Base-by-base conservation (phyloP, 805 yeast genomes). In the Lipomyces spencermartinsiae region DNA sequence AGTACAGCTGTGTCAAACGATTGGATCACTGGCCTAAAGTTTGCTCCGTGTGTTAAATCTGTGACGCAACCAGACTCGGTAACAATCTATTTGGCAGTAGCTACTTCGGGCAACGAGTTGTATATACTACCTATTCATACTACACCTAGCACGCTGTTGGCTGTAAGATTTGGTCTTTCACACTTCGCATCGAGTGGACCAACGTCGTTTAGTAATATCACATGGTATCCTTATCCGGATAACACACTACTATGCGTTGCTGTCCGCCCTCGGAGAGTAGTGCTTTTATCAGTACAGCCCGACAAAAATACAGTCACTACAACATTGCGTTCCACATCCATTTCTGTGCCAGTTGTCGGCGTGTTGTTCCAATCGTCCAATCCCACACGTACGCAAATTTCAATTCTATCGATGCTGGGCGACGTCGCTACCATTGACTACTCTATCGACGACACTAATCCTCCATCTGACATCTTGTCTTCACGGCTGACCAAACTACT, bases 1-100 rank as follows among this genome's bases (percentile, higher is more conserved):
- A 33, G 54, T 7, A 14, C n/a, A 4, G 31, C 4, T 2, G 25
- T 67, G 9, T 51, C 63, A 2, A 25, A 49, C 19, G 49, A 39
- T 10, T 68, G 72, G 72, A 58, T 69, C 46, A 59, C 66, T 7
- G 54, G 10, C 22, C 55, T 69, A 12, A 69, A 69, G 43, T 57
- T 69, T 34, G 67, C 72, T 2, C 62, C 71, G 2, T 37, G n/a
- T 1, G 56, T 35, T 54, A 35, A 22, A 19, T n/a, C 22, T n/a
- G 29, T 2, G 60, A 57, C 22, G 55, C 8, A 43, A 19, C n/a
- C 22, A 12, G 49, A 3, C 49, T 43, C 25, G 16, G 22, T 25
- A 6, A 31, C 29, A 10, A 12, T 53, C 8, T 54, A 39, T 31
- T 8, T 61, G 34, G 54, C 62, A 29, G 62, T 39, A 8, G 55